Conservation (phyloP, 371 early-diverging fungal species). For the Mucor plumbeus region DNA sequence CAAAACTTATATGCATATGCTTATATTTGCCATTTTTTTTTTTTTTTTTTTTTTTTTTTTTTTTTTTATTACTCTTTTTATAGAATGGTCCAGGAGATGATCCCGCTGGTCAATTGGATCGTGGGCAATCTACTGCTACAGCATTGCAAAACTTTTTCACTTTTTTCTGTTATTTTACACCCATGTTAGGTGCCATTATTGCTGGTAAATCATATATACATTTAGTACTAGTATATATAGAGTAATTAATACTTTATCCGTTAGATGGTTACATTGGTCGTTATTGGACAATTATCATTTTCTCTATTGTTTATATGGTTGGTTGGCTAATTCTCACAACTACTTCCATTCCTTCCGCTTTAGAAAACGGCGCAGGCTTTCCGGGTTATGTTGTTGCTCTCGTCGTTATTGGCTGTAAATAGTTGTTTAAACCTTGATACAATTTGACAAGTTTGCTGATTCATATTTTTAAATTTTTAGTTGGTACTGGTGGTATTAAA, state of each 20-base stretch:
- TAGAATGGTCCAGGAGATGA: constrained; percentile 29
- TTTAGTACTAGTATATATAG: background rate
- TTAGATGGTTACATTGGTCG: constrained; percentile 66
- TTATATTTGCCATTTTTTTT: background rate
- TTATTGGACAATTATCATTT: constrained; percentile 77
- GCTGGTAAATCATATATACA: constrained; percentile 60
- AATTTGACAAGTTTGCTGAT: background rate
- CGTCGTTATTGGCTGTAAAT: constrained; percentile 47
- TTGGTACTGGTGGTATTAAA: constrained; percentile 93
- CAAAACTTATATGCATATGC: background rate
- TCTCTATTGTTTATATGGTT: constrained; percentile 66
- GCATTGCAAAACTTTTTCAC: constrained; percentile 74
- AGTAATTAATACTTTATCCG: background rate
- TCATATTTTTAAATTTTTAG: constrained; percentile 27
- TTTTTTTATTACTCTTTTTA: too few species aligned
- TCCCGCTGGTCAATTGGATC: constrained; percentile 38
- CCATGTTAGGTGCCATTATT: constrained; percentile 78
- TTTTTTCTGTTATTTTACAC: constrained; percentile 77
- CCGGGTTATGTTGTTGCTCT: constrained; percentile 70
- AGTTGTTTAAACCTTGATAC: background rate
- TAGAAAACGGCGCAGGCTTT: constrained; percentile 58
- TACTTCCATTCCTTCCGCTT: constrained; percentile 56
- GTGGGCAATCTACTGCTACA: constrained; percentile 62
- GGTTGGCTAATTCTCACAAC: constrained; percentile 68
- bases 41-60: too few species aligned